Conservation (phyloP, 2,329 filamentous ascomycete species). For the Lojkania enalia region DNA sequence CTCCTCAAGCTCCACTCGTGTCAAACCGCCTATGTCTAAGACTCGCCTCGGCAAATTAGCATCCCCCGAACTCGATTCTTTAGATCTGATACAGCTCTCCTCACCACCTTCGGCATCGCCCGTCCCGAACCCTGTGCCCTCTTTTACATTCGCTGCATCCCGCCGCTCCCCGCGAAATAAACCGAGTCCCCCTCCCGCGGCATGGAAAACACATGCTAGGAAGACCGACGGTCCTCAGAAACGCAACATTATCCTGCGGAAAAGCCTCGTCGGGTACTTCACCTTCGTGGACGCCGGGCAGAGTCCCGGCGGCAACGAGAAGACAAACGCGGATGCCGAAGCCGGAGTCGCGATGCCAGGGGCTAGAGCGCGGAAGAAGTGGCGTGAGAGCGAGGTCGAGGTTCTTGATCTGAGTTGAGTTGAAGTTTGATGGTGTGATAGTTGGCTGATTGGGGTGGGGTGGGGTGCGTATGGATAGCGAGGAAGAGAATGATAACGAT, state of each 20-base stretch:
- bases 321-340: slow-evolving; percentile 3
- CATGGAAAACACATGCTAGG: slow-evolving; percentile 34
- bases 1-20: slow-evolving; percentile 1
- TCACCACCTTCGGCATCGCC: slow-evolving; percentile 13
- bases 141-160: slow-evolving; percentile 5
- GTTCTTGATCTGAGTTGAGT: slow-evolving; percentile 38
- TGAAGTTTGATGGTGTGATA: no score
- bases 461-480: no score
- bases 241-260: slow-evolving; percentile 35
- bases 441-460: neutral
- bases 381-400: slow-evolving; percentile 43
- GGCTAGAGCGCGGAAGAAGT: slow-evolving; percentile 33
- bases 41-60: slow-evolving; percentile 21
- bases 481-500: no score
- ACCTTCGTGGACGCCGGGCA: slow-evolving; percentile 33
- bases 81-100: slow-evolving; percentile 29
- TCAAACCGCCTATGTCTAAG: neutral
- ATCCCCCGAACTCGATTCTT: slow-evolving; percentile 20
- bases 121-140: slow-evolving; percentile 4
- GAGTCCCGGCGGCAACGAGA: slow-evolving; percentile 3
- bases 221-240: slow-evolving; percentile 39
- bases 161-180: slow-evolving; percentile 25
- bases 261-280: slow-evolving; percentile 40
- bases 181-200: slow-evolving; percentile 21
- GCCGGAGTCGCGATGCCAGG: slow-evolving; percentile 11